Conservation (phyloP, 2,329 filamentous ascomycete genomes). For the Pseudogymnoascus sp. region DNA sequence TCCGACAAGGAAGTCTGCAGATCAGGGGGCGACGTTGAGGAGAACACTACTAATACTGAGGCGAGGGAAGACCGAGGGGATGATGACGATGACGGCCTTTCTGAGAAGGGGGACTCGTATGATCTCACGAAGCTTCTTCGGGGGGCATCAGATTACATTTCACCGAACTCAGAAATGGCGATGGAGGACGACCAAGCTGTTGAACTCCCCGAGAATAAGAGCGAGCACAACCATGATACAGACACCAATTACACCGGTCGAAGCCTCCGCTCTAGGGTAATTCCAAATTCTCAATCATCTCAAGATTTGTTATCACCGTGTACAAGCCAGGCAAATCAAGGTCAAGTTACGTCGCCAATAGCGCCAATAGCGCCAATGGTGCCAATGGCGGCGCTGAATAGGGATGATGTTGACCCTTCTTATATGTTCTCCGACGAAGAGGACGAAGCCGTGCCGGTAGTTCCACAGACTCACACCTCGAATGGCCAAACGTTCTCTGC, state of each 20-base stretch:
- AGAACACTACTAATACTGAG: neutral
- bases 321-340: conserved; percentile 4
- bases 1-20: too few relatives aligned
- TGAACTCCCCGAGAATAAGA: neutral
- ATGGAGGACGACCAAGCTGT: neutral
- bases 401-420: conserved; percentile 21
- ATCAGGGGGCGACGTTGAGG: neutral
- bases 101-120: neutral
- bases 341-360: neutral
- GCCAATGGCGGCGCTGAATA: conserved; percentile 9
- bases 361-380: too few relatives aligned
- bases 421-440: conserved; percentile 34
- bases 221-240: neutral
- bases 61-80: neutral
- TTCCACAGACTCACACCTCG: neutral
- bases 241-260: neutral
- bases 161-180: neutral
- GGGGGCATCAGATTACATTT: neutral
- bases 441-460: conserved; percentile 14
- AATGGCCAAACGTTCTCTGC: neutral
- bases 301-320: conserved; percentile 5
- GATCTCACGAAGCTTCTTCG: neutral
- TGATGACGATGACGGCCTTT: neutral
- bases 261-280: neutral
- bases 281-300: conserved; percentile 13